Evolutionary conservation across 2,329 filamentous ascomycete genomes (phyloP), one percentile per base, ranked within the genome.

Genomic region (Samsoniella hepiali): DNA sequence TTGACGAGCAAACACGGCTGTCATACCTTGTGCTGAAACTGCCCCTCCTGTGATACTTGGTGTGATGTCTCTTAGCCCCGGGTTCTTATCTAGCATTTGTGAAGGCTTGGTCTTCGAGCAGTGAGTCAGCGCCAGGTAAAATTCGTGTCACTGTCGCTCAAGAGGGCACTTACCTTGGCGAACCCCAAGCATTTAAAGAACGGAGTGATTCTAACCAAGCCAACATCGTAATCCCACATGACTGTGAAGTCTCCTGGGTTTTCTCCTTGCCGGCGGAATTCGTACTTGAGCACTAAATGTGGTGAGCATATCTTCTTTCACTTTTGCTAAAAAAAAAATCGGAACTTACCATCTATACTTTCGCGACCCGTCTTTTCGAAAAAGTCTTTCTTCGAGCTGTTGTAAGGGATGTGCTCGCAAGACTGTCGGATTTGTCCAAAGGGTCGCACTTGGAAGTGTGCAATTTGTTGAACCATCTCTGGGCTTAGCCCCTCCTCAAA

Each of bases 181-280:
- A 94, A 94, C 67, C 89, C 88, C 73, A 88, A 89, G 68, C 91
- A 93, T 75, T 97, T 97, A 83, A 98, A 98, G 73, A 98, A 91
- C 34, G 93, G 90, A 2, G 93, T 97, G 76, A 96, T 96, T 66
- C 94, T 88, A 66, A 98, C 93, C 36, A 98, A 87, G 9, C 95
- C 95, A 66, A 94, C 87, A 70, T 96, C 94, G 78, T 97, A 97
- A 75, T 99, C 95, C 95, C 95, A 99, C 86, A 97, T 93, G 65
- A 98, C 88, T 1, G 85, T 86, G 73, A 90, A 93, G 59, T 84
- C 81, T 50, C n/a, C 44, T 11, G 44, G 66, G 81, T 88, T 83
- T 53, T 90, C 84, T 11, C 82, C 86, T 0, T 90, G 90, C 3
- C 89, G 74, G 68, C 82, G 84, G 80, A 96, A 97, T 42, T 85